Evolutionary conservation across 2,329 filamentous ascomycete genomes (phyloP), one percentile per base, ranked within the genome.

Genomic region (Diaporthe citri): DNA sequence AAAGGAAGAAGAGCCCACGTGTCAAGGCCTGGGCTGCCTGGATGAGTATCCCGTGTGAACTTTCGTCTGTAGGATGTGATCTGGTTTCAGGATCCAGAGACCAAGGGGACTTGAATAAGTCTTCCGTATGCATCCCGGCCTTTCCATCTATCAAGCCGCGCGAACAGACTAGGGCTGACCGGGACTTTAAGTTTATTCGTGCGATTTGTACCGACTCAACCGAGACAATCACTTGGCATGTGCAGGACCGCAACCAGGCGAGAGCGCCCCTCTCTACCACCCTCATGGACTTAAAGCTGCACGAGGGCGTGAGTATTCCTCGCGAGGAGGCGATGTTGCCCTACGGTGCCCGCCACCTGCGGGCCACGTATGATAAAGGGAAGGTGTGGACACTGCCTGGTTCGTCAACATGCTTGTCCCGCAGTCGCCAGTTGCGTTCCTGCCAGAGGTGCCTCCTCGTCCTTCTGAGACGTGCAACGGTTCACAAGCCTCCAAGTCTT

Each of bases 161-260:
- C 34, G 48, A 55, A 69, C 64, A 55, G 64, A 69, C 48, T 55
- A 41, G 64, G 34, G 64, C 64, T 69, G 64, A 25, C 46, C 64
- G 48, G 41, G 48, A 12, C 5, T 55, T 69, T 41, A 55, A 34
- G 48, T 55, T 69, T 55, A 41, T 39, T 55, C n/a, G 34, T 55
- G 64, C 48, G 13, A 55, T 55, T n/a, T 15, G 22, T 69, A 55
- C 64, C 34, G 64, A 55, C n/a, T 41, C n/a, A 22, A 22, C 46
- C 64, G 43, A 51, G 43, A 66, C 62, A 28, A 31, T 51, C 48
- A 34, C 48, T 55, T 69, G 48, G 48, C 46, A n/a, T n/a, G n/a
- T n/a, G n/a, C 46, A 22, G 7, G 22, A 15, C 46, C 34, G 17
- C 46, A 34, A 39, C 25, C 7, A 36, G 13, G 48, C n/a, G n/a